Evolutionary conservation across 1,284 basidiomycete genomes (phyloP).

Genomic region (Laetiporus sulphureus): DNA sequence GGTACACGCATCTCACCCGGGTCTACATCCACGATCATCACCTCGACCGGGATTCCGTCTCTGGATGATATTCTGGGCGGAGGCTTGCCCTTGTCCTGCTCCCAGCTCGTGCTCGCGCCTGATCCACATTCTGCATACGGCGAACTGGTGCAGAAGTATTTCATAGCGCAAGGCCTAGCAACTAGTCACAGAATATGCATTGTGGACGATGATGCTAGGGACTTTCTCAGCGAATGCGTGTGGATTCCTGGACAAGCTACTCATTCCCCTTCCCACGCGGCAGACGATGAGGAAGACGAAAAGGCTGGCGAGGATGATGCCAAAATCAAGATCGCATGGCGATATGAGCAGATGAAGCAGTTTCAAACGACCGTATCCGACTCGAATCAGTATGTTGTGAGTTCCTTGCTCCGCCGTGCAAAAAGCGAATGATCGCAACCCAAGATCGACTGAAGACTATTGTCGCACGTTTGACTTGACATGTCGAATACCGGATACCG

Average conservation of each 20-base stretch:
- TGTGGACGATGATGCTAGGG: conserved; percentile 50
- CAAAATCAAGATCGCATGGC: conserved; percentile 89
- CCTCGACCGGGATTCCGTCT: conserved; percentile 87
- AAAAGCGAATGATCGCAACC: conserved; percentile 14
- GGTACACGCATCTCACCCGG: conserved; percentile 66
- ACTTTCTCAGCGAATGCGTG: conserved; percentile 69
- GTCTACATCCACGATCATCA: conserved; percentile 54
- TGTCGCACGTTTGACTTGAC: conserved; percentile 74
- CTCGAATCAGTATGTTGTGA: conserved; percentile 43
- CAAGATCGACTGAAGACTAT: conserved; percentile 52
- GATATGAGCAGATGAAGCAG: conserved; percentile 88
- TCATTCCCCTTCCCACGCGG: conserved; percentile 10
- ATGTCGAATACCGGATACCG: conserved; percentile 41
- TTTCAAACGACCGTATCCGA: conserved; percentile 80
- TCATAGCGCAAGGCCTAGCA: conserved; percentile 79
- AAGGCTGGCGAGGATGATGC: conserved; percentile 33
- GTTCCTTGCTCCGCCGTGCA: conserved; percentile 12
- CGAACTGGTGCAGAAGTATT: conserved; percentile 84
- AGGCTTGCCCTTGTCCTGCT: conserved; percentile 83
- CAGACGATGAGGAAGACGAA: conserved; percentile 29
- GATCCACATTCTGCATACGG: conserved; percentile 85
- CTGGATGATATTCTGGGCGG: conserved; percentile 95
- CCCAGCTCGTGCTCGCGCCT: conserved; percentile 69
- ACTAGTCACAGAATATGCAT: conserved; percentile 65
- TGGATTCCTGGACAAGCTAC: conserved; percentile 49